Base-by-base conservation (phyloP, 2,329 filamentous ascomycete genomes). In the Teratosphaeria destructans region DNA sequence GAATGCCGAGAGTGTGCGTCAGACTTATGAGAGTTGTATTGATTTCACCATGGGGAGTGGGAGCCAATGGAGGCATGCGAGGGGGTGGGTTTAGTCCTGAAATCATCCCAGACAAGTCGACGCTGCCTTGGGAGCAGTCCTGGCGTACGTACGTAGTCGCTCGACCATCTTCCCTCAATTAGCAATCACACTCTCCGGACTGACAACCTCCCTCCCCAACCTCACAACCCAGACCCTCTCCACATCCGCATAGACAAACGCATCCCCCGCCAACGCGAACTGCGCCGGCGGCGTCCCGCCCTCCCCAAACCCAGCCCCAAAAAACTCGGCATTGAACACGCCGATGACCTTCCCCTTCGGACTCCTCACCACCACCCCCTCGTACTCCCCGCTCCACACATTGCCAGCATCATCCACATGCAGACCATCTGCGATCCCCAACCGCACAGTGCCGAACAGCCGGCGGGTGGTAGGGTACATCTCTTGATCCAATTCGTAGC, bases 21-120 rank as follows among this genome's bases (percentile, higher is more conserved):
- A 86, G 77, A 85, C 83, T 11, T 86, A 86, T 68, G 81, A 84
- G 74, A 78, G 79, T 56, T 86, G 84, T 72, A 74, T 85, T 57
- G 84, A 86, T 67, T 85, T 87, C 68, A 77, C 71, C 52, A 71
- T 79, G 43, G 43, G 16, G 5, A 49, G 43, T 19, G 16, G 43
- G 16, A 19, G n/a, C 16, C 12, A n/a, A n/a, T 8, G 43, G 43
- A 49, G 19, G 43, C 43, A 49, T 49, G 43, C 16, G 43, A 49
- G 43, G 43, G 43, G 12, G 43, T 49, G 43, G 43, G 23, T 23
- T 2, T 23, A 23, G 23, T 2, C 23, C 23, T 23, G 23, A 23
- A 23, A 23, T 23, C 23, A 23, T 23, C 23, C 23, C 23, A 23
- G 23, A 23, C 23, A 23, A 23, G 23, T 23, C 23, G 23, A 23